Conservation (phyloP, 768 basidiomycete genomes). For the Leucosporidium scottii region DNA sequence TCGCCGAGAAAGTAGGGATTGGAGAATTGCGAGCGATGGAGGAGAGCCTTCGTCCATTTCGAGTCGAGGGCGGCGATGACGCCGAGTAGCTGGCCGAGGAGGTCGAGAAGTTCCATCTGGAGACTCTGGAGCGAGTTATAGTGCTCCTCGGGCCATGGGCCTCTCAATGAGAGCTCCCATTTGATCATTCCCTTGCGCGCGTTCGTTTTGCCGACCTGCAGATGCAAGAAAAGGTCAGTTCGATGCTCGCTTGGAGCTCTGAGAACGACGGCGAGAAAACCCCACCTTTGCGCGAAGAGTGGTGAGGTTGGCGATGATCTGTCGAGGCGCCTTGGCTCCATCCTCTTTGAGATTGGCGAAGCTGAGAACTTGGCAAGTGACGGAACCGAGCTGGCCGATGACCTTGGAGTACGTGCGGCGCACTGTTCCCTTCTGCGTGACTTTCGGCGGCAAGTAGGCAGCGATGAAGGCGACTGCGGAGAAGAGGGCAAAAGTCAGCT, state of each 20-base stretch:
- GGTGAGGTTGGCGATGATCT: slow-evolving; percentile 28
- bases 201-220: slow-evolving; percentile 19
- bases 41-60: slow-evolving; percentile 32
- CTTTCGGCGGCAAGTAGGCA: slow-evolving; percentile 24
- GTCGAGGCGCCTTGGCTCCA: slow-evolving; percentile 17
- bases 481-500: no score
- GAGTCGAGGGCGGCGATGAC: slow-evolving; percentile 22
- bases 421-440: slow-evolving; percentile 23
- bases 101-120: slow-evolving; percentile 32
- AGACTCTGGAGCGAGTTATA: slow-evolving; percentile 20
- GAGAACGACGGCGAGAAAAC: no score
- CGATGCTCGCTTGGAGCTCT: no score
- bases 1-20: slow-evolving; percentile 31
- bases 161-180: slow-evolving; percentile 30
- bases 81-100: slow-evolving; percentile 24
- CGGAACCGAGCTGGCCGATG: slow-evolving; percentile 16
- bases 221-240: neutral
- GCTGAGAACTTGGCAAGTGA: slow-evolving; percentile 25
- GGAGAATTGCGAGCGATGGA: slow-evolving; percentile 30
- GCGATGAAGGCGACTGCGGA: slow-evolving; percentile 18
- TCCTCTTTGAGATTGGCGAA: slow-evolving; percentile 25
- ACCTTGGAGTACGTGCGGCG: slow-evolving; percentile 28
- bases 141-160: slow-evolving; percentile 25
- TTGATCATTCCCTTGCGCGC: slow-evolving; percentile 18
- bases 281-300: slow-evolving; percentile 1